Evolutionary conservation across 2,329 filamentous ascomycete genomes (phyloP), one percentile per base, ranked within the genome.

Genomic region (Pseudogymnoascus sp.): DNA sequence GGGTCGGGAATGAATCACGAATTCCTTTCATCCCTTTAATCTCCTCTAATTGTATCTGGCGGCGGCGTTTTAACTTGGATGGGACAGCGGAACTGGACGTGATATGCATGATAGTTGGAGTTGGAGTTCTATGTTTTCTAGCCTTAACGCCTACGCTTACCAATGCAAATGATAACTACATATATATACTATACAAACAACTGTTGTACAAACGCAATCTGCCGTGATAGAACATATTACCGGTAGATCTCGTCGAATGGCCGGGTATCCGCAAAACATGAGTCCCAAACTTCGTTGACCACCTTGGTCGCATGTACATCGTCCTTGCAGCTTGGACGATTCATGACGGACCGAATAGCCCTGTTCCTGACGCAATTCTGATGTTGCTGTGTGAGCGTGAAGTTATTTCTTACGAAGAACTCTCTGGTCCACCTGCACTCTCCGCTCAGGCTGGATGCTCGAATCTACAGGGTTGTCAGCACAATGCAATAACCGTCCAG

Each of bases 271-370:
- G 83, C 78, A 72, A 95, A 99, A 73, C 94, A 99, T 68, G 91
- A 96, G 66, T 96, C 92, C 90, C 92, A 99, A n/a, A 99, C 94
- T 74, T 95, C 87, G 74, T 97, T 94, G 61, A 99, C 90, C 23
- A 95, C 85, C 75, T 88, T 90, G 58, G 84, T 82, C 3, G 94
- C 94, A 66, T 97, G 89, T 12, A 85, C 84, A 67, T 95, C 86
- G 73, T 95, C 89, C 72, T 89, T 89, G 71, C 92, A 94, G 52
- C 81, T 79, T 13, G 91, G 90, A 63, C 94, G 80, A 33, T 82
- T 85, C 76, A 84, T 82, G 67, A 99, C 83, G 19, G 89, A 95
- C 66, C 88, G 75, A 33, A 90, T 84, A 9, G 94, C 94, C 66
- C 94, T 79, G 69, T 83, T 77, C 62, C 91, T 81, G 58, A 99